A percentile compares a stretch with the other conserved stretches of the same genome.
These are phyloP conservation scores for Aspergillus aculeatus DNA, from an alignment of 2,329 filamentous ascomycete genomes.

Conservation along the genomic window DNA sequence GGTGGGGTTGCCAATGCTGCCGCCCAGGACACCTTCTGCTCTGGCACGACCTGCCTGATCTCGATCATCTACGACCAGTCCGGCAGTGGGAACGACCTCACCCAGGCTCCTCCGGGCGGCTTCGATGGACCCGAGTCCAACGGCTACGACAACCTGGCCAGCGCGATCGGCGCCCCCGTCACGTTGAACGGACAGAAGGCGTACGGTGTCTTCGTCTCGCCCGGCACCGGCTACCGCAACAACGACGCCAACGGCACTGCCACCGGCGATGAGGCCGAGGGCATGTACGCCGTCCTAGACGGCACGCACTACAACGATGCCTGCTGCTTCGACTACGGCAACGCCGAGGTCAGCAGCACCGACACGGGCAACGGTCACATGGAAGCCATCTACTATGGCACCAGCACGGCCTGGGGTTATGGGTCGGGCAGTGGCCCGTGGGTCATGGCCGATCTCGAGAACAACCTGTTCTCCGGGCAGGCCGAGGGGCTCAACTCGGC, in stretches of 20 bases:
- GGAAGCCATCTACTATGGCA: conserved; percentile 67
- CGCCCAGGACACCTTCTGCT: conserved; percentile 62
- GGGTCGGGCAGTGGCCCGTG: conserved; percentile 62
- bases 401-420: conserved; percentile 54
- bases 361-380: conserved; percentile 65
- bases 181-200: conserved; percentile 60
- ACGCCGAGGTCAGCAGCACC: conserved; percentile 52
- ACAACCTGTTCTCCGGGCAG: conserved; percentile 61
- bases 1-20: conserved; percentile 64
- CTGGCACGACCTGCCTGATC: conserved; percentile 61
- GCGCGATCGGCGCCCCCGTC: conserved; percentile 60
- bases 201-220: conserved; percentile 63
- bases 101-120: conserved; percentile 59
- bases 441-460: conserved; percentile 69
- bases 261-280: conserved; percentile 51
- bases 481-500: conserved; percentile 48
- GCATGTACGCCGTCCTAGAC: conserved; percentile 37
- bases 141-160: conserved; percentile 61
- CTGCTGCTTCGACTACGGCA: conserved; percentile 57
- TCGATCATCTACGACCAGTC: conserved; percentile 67
- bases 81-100: conserved; percentile 61
- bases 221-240: conserved; percentile 64
- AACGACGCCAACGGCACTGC: conserved; percentile 54
- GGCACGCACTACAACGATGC: conserved; percentile 35
- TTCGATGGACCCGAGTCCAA: conserved; percentile 56